These are phyloP conservation scores for Chaetomiaceae sp. DNA, from an alignment of 2,329 filamentous ascomycete species.

Conservation along the genomic window DNA sequence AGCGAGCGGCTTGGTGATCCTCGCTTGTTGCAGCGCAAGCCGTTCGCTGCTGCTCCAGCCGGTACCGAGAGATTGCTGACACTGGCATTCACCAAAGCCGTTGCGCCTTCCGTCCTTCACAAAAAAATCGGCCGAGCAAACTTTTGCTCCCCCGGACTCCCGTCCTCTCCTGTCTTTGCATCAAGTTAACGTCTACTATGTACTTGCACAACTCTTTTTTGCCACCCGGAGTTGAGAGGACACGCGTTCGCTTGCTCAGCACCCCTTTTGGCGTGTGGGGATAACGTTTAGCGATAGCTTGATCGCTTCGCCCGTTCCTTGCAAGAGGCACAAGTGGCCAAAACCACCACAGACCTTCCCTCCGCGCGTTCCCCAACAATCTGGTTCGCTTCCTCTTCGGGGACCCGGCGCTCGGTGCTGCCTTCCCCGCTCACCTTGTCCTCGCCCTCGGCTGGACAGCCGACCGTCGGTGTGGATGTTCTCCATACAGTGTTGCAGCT, in stretches of 20 bases:
- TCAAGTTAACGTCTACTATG: too few species aligned
- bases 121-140: too few species aligned
- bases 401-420: neutral
- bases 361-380: neutral
- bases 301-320: too few species aligned
- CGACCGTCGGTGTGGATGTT: neutral
- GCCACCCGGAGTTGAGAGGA: too few species aligned
- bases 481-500: conserved; percentile 11
- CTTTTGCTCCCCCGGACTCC: too few species aligned
- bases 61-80: conserved; percentile 14
- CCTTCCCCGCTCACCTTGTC: neutral
- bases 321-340: too few species aligned
- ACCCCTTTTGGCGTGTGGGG: too few species aligned
- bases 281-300: too few species aligned
- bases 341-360: neutral
- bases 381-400: neutral
- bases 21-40: conserved; percentile 13
- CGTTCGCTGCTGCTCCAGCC: conserved; percentile 16
- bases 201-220: too few species aligned
- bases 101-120: neutral
- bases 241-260: too few species aligned
- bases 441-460: neutral
- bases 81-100: neutral
- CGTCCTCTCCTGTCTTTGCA: too few species aligned
- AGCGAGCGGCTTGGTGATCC: neutral